Conservation (phyloP, 345 rosid genomes). For the Triadica sebifera region DNA sequence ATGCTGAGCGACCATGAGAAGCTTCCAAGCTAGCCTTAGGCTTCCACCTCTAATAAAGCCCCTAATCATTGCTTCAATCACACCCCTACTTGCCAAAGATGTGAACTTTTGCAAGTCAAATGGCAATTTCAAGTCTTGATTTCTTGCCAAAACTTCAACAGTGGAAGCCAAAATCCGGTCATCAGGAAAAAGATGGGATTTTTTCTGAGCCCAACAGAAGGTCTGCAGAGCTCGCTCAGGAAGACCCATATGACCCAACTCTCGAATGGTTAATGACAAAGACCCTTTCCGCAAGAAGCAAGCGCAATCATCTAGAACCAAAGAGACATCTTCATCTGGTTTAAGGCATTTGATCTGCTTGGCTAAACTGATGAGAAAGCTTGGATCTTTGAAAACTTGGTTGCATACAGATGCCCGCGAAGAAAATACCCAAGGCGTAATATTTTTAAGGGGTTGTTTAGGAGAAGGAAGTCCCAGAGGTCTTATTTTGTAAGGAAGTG, state of each 20-base stretch:
- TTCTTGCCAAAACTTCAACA: conserved; percentile 68
- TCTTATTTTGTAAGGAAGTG: conserved; percentile 68
- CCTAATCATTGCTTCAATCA: conserved; percentile 78
- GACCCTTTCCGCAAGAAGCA: conserved; percentile 76
- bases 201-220: conserved; percentile 77
- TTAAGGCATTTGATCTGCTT: conserved; percentile 52
- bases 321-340: conserved; percentile 49
- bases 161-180: conserved; percentile 62
- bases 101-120: conserved; percentile 46
- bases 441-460: conserved; percentile 38
- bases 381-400: conserved; percentile 54
- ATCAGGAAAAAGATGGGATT: conserved; percentile 63
- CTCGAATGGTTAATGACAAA: conserved; percentile 62
- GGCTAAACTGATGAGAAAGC: conserved; percentile 62
- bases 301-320: conserved; percentile 50
- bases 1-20: conserved; percentile 50
- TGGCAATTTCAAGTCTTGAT: conserved; percentile 57
- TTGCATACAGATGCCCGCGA: conserved; percentile 42
- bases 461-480: conserved; percentile 64
- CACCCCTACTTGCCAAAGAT: conserved; percentile 52
- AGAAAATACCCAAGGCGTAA: conserved; percentile 21
- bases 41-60: conserved; percentile 70
- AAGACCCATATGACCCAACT: conserved; percentile 76
- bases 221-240: conserved; percentile 81
- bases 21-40: conserved; percentile 65